A percentile compares a stretch with the other conserved stretches of the same genome.
Evolutionary conservation across 371 early-diverging fungal genomes (phyloP).

Genomic region (Catenaria anguillulae): DNA sequence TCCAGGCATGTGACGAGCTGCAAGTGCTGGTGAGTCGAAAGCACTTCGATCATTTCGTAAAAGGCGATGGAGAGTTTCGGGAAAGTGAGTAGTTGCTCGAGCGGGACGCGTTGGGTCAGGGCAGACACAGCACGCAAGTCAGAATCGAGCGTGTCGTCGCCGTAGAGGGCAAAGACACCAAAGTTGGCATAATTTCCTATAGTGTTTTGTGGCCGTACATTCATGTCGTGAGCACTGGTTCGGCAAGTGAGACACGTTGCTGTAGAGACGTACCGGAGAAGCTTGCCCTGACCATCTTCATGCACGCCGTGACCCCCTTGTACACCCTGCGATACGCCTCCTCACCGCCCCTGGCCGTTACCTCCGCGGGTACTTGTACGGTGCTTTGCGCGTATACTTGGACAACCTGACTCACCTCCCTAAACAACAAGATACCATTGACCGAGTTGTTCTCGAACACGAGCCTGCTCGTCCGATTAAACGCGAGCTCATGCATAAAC

Average conservation of each 20-base stretch:
- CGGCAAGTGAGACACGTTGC: slow-evolving; percentile 3
- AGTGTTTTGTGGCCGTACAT: too few species aligned
- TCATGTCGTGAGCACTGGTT: too few species aligned
- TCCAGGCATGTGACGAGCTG: slow-evolving; percentile 12
- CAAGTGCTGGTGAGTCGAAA: slow-evolving; percentile 16
- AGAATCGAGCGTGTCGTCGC: slow-evolving; percentile 63
- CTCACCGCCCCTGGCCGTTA: neutral
- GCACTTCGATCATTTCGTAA: slow-evolving; percentile 44
- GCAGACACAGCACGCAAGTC: slow-evolving; percentile 51
- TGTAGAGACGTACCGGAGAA: too few species aligned
- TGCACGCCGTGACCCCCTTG: slow-evolving; percentile 13
- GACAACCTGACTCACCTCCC: slow-evolving; percentile 56
- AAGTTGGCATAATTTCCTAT: slow-evolving; percentile 76
- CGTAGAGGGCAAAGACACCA: slow-evolving; percentile 81
- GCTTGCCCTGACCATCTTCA: neutral
- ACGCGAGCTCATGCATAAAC: slow-evolving; percentile 61
- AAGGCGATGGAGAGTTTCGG: slow-evolving; percentile 45
- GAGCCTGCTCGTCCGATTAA: slow-evolving; percentile 63
- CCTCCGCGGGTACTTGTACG: neutral
- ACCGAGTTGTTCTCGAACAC: slow-evolving; percentile 71
- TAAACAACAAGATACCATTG: slow-evolving; percentile 77
- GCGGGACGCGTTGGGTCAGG: slow-evolving; percentile 52
- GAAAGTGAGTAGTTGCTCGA: slow-evolving; percentile 53
- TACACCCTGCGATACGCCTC: slow-evolving; percentile 9
- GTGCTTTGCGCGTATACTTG: slow-evolving; percentile 13